Evolutionary conservation across 2,329 filamentous ascomycete genomes (phyloP).

Genomic region (Rutstroemia sp.): DNA sequence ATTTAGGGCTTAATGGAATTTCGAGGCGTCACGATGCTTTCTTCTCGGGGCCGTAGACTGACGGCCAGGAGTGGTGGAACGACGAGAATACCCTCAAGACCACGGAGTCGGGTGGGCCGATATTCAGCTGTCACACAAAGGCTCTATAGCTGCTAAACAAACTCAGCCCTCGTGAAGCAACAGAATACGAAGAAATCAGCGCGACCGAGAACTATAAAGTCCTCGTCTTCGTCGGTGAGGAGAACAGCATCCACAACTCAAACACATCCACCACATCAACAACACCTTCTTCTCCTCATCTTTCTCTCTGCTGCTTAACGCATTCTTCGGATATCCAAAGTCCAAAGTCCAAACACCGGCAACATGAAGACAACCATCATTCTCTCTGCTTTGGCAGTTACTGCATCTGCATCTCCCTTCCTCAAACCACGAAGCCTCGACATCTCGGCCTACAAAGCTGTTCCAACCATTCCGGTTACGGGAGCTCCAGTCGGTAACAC

Average conservation of each 20-base stretch:
- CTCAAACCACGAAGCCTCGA: conserved; percentile 4
- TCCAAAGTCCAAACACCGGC: no score
- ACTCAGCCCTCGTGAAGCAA: no score
- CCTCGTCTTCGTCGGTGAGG: neutral
- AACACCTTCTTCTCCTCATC: neutral
- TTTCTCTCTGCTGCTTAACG: neutral
- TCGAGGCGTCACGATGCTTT: neutral
- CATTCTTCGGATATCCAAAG: neutral
- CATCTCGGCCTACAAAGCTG: conserved; percentile 5
- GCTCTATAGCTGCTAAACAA: no score
- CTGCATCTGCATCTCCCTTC: neutral
- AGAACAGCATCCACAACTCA: neutral
- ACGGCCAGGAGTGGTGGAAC: neutral
- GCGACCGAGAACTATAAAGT: no score
- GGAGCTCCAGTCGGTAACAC: conserved; percentile 5
- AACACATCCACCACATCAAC: neutral
- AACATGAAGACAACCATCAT: conserved; percentile 1
- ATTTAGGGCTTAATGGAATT: neutral
- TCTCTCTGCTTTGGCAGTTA: neutral
- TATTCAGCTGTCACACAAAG: no score
- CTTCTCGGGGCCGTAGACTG: neutral
- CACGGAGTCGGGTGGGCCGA: neutral
- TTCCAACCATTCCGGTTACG: neutral
- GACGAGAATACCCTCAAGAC: neutral
- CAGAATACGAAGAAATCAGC: no score